Percentiles rank a stretch among this genome's conserved stretches.
phyloP scores from a whole-genome alignment of 148 eudicot genomes.

The Nepenthes gracilis region DNA sequence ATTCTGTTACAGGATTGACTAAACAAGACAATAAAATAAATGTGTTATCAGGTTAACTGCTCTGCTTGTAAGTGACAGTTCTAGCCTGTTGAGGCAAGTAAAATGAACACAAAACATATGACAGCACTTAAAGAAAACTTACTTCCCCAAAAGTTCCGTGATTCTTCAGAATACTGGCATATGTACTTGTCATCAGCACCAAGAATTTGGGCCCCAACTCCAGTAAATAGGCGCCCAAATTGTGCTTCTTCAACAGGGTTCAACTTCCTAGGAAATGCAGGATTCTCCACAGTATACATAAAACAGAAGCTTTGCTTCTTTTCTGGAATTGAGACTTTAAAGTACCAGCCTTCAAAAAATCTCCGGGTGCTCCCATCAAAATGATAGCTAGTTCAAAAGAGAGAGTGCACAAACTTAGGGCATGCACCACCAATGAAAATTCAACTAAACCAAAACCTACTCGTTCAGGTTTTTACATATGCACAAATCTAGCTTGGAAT shows the following conservation, averaged over 20 bases:
- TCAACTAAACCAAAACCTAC: background rate
- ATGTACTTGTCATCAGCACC: slow-evolving; percentile 93
- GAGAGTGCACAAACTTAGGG: slow-evolving; percentile 3
- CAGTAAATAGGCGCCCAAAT: slow-evolving; percentile 68
- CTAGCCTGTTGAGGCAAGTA: no score
- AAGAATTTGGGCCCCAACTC: slow-evolving; percentile 90
- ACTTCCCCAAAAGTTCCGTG: slow-evolving; percentile 93
- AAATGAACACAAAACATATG: background rate
- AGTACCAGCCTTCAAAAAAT: slow-evolving; percentile 99
- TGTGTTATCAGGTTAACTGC: no score
- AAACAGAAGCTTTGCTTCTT: slow-evolving; percentile 89
- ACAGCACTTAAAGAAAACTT: slow-evolving; percentile 15
- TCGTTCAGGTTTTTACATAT: background rate
- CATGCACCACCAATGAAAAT: background rate
- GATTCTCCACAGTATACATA: slow-evolving; percentile 93
- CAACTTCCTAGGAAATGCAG: slow-evolving; percentile 60
- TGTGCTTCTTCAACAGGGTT: slow-evolving; percentile 44
- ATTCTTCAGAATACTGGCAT: slow-evolving; percentile 63
- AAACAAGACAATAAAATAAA: no score
- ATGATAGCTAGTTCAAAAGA: slow-evolving; percentile 54
- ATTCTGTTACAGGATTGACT: no score
- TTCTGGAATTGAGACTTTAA: slow-evolving; percentile 87
- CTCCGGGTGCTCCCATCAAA: slow-evolving; percentile 68
- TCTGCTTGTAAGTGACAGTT: no score
- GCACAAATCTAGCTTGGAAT: no score